Conservation (phyloP, 352 stramenopile species). For the Halophytophthora polymorphica region DNA sequence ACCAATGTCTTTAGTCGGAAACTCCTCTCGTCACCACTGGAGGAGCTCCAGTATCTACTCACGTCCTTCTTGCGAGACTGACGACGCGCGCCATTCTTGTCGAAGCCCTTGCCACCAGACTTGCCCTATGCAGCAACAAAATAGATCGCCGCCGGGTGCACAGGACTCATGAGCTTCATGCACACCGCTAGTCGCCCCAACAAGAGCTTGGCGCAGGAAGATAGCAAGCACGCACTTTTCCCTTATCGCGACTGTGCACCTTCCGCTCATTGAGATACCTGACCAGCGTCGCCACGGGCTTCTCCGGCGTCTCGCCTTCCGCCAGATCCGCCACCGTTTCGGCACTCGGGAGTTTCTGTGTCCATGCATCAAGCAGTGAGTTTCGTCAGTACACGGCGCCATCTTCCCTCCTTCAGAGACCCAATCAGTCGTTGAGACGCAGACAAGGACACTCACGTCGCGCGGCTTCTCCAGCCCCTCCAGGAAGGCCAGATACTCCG, state of each 20-base stretch:
- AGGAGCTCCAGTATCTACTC: background rate
- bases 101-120: constrained; percentile 22
- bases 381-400: background rate
- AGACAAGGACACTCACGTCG: constrained; percentile 36
- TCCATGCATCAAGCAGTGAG: constrained; percentile 5
- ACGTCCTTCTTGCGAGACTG: constrained; percentile 52
- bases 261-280: constrained; percentile 84
- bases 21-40: background rate
- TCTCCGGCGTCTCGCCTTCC: constrained; percentile 54
- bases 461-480: constrained; percentile 63
- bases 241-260: constrained; percentile 55
- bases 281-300: constrained; percentile 69
- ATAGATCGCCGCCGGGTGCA: background rate
- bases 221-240: constrained; percentile 38
- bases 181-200: background rate
- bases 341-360: constrained; percentile 70
- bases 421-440: background rate
- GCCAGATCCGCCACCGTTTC: constrained; percentile 50
- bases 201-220: constrained; percentile 8
- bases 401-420: background rate
- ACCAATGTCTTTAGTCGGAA: constrained; percentile 1
- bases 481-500: constrained; percentile 72
- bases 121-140: constrained; percentile 30
- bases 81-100: constrained; percentile 36
- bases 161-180: background rate